phyloP scores from a whole-genome alignment of 2,329 filamentous ascomycete species.

The Aspergillus phoenicis region DNA sequence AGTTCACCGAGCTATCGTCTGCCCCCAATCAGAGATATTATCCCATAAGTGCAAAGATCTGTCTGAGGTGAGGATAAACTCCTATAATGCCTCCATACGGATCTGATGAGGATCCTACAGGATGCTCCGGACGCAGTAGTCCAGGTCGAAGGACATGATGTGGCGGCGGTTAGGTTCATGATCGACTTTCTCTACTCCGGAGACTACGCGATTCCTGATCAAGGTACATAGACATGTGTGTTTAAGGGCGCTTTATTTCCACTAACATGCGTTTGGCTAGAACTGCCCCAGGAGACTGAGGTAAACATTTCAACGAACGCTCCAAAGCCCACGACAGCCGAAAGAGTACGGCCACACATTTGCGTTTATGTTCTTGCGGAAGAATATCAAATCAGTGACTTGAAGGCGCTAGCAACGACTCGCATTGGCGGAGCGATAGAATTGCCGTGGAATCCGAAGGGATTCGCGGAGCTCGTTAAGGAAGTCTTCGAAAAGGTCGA shows the following conservation, averaged over 20 bases:
- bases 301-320: too few species aligned
- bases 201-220: not conserved
- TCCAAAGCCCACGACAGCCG: too few species aligned
- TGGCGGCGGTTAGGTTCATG: not conserved
- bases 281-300: too few species aligned
- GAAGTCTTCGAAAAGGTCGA: not conserved
- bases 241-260: too few species aligned
- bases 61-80: not conserved
- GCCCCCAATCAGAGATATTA: conserved; percentile 1
- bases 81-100: not conserved
- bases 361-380: too few species aligned
- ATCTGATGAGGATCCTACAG: too few species aligned
- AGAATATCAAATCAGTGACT: too few species aligned
- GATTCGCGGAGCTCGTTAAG: not conserved
- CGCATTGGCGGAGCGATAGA: too few species aligned
- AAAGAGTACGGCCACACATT: too few species aligned
- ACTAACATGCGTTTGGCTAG: too few species aligned
- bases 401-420: too few species aligned
- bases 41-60: not conserved
- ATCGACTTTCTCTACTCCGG: conserved; percentile 6
- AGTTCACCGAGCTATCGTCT: conserved; percentile 5
- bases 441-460: not conserved
- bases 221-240: not conserved
- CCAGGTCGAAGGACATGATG: not conserved
- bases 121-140: not conserved